Percentiles rank a stretch among this genome's conserved stretches.
phyloP scores from a whole-genome alignment of 192 early-diverging fungal species.

The Radiomyces spectabilis region DNA sequence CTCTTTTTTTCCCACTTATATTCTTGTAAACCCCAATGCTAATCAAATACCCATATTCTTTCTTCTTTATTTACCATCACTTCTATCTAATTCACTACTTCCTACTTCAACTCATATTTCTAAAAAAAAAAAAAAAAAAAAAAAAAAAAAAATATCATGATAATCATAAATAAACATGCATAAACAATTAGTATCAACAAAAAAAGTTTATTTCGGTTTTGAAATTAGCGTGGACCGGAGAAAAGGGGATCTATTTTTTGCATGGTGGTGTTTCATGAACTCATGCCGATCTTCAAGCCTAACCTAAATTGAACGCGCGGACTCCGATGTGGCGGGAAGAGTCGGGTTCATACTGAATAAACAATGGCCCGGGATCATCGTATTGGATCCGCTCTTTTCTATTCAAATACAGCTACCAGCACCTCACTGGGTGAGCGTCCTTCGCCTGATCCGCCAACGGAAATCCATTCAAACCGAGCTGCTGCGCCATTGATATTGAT shows the following conservation, averaged over 20 bases:
- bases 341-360: no score
- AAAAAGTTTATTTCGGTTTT: neutral
- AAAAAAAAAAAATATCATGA: neutral
- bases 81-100: neutral
- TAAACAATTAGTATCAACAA: neutral
- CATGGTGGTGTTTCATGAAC: no score
- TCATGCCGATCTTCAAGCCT: no score
- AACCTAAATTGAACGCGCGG: no score
- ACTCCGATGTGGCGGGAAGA: no score
- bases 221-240: neutral
- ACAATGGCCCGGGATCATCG: no score
- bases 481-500: neutral
- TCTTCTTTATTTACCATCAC: constrained; percentile 1
- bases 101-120: neutral
- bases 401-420: neutral
- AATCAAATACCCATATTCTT: no score
- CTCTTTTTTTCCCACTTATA: no score
- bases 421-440: constrained; percentile 6
- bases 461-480: neutral
- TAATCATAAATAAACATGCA: neutral
- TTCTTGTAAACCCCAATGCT: no score
- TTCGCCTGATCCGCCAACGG: constrained; percentile 10
- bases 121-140: constrained; percentile 3
- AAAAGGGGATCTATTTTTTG: no score
- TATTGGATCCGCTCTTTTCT: neutral